Evolutionary conservation across 1,284 basidiomycete species (phyloP).

Genomic region (Sanghuangporus baumii): DNA sequence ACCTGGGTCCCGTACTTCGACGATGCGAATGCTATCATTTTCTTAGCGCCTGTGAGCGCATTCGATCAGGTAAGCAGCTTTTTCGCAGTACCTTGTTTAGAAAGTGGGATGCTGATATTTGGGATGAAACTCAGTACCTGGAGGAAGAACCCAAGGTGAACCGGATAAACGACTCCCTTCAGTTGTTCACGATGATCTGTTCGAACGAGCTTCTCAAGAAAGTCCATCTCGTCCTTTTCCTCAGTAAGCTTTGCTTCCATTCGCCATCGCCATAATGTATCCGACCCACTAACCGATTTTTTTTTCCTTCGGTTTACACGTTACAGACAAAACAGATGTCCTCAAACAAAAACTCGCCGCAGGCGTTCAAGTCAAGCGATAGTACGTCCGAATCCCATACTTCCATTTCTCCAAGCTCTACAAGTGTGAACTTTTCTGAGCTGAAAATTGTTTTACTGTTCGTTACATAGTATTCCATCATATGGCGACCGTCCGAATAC

Average conservation of each 20-base stretch:
- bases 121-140: slow-evolving; percentile 47
- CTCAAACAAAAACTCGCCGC: slow-evolving; percentile 60
- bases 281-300: neutral
- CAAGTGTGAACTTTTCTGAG: neutral
- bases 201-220: slow-evolving; percentile 73
- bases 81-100: neutral
- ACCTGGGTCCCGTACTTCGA: slow-evolving; percentile 81
- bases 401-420: neutral
- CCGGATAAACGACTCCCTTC: slow-evolving; percentile 77
- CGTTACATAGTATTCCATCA: slow-evolving; percentile 60
- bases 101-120: neutral
- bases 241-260: slow-evolving; percentile 45
- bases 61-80: slow-evolving; percentile 66
- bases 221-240: slow-evolving; percentile 72
- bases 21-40: slow-evolving; percentile 81
- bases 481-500: slow-evolving; percentile 76
- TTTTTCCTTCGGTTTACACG: slow-evolving; percentile 12
- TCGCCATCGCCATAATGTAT: neutral
- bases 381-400: slow-evolving; percentile 43
- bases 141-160: slow-evolving; percentile 80
- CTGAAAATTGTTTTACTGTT: slow-evolving; percentile 16
- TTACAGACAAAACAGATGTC: slow-evolving; percentile 70
- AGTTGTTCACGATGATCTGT: slow-evolving; percentile 78
- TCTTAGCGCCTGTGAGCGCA: slow-evolving; percentile 80
- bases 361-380: slow-evolving; percentile 68